Evolutionary conservation across 2,329 filamentous ascomycete species (phyloP), one percentile per base, ranked within the genome.

Genomic region (Uncinocarpus reesii): DNA sequence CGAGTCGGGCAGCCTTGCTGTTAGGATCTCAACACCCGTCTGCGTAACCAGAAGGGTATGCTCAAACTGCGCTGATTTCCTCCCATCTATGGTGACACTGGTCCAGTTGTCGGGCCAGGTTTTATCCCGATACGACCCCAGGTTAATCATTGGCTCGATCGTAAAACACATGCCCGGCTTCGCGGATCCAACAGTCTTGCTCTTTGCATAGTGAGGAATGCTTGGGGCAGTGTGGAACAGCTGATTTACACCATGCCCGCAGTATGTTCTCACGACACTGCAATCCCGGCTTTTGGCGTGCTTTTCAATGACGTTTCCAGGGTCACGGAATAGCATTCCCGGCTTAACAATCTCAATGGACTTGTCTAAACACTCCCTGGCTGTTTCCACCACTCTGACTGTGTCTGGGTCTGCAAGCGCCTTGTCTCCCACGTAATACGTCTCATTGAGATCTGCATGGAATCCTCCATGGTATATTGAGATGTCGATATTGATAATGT

Each of bases 91-190:
- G 0, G 92, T 98, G 4, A 86, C 86, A 67, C 88, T 95, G 1
- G 92, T 98, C 92, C 92, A 98, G 71, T 96, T 87, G 65, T 98
- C 92, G 0, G 92, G 92, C 92, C 92, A 98, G 0, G 88, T 96
- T 65, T 92, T 84, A 62, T 98, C 92, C 54, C 80, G 80, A 67
- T 95, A 86, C 52, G 86, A 89, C 50, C 92, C 92, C 48, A 95
- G 67, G 34, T 87, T 88, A 63, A 98, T 89, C 92, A 98, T 98
- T 13, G 92, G 92, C 71, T 98, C 92, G 53, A 98, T 98, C 0
- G 92, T 98, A 61, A 98, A 98, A 55, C 88, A 95, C 88, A 96
- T 95, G 47, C 92, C 92, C 0, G 86, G 83, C 71, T 95, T 95
- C 52, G 89, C 92, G 58, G 85, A 81, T 42, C 92, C 92, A 1